These are phyloP conservation scores for Haplosporangium sp. DNA, from an alignment of 371 early-diverging fungal species.

Conservation along the genomic window DNA sequence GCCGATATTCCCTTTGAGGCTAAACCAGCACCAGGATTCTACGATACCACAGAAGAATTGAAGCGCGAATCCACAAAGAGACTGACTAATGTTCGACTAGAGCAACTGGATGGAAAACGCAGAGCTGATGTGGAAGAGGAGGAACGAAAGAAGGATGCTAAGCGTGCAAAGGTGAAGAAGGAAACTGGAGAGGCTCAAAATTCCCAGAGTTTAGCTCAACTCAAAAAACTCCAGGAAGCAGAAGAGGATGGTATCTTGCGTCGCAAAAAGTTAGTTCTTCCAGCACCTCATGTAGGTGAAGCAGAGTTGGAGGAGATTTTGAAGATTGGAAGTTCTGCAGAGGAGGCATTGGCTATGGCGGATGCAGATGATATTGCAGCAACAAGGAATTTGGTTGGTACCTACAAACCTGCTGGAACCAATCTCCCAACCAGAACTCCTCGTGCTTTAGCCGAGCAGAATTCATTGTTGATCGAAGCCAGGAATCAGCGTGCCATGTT, in stretches of 20 bases:
- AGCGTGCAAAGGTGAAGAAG: slow-evolving; percentile 78
- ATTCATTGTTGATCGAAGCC: slow-evolving; percentile 85
- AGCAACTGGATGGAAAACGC: slow-evolving; percentile 85
- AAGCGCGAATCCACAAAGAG: slow-evolving; percentile 71
- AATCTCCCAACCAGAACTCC: slow-evolving; percentile 70
- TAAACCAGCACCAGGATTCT: slow-evolving; percentile 89
- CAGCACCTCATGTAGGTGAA: slow-evolving; percentile 93
- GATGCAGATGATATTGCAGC: slow-evolving; percentile 71
- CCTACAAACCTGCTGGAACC: slow-evolving; percentile 75
- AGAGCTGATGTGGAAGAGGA: slow-evolving; percentile 78
- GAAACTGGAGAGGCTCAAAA: slow-evolving; percentile 63
- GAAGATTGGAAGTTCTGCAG: slow-evolving; percentile 88
- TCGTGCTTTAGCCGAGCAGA: slow-evolving; percentile 78
- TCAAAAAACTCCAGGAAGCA: slow-evolving; percentile 74
- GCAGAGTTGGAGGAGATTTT: slow-evolving; percentile 92
- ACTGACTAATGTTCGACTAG: slow-evolving; percentile 72
- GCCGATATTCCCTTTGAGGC: slow-evolving; percentile 96
- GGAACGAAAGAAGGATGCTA: slow-evolving; percentile 79
- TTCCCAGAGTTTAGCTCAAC: slow-evolving; percentile 62
- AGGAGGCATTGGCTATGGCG: slow-evolving; percentile 79
- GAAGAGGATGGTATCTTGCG: slow-evolving; percentile 73
- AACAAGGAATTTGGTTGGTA: slow-evolving; percentile 77
- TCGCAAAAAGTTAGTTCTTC: slow-evolving; percentile 85
- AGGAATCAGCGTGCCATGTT: slow-evolving; percentile 84
- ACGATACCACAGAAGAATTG: slow-evolving; percentile 90